Base-by-base conservation (phyloP, 306 rosid species). In the Fagus sylvatica region DNA sequence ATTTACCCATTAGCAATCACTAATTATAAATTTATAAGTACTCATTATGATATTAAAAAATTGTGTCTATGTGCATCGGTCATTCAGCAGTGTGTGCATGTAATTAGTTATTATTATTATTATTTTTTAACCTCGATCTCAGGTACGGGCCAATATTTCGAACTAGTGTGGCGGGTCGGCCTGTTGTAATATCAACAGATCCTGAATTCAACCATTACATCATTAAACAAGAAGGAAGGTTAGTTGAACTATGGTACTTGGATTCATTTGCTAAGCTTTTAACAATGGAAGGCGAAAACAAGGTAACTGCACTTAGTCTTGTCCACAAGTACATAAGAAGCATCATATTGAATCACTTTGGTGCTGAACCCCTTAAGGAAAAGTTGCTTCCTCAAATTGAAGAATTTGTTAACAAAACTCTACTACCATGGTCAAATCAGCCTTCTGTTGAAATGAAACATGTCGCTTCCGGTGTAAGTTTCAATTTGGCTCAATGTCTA, bases 121-220 rank as follows among this genome's bases (percentile, higher is more conserved):
- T 0, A 3, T 13, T 69, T 30, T 12, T 54, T 62, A 41, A 7
- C 16, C 19, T 41, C 33, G 28, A 22, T 59, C 62, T 7, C 75
- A 86, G 89, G 72, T 86, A 83, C 49, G 90, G 90, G 2, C 39
- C 82, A 4, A 78, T 86, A 11, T 86, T 86, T 64, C 40, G 75
- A 11, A 86, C 90, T 4, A 84, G 82, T 32, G 8, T 86, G 16
- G 53, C 43, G 10, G 84, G 84, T 68, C 62, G 70, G 32, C 78
- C 84, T 7, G 74, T 75, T 1, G 59, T 86, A 0, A 48, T 86
- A 5, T 78, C 90, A 5, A 81, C 82, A 0, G 84, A 86, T 64
- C 81, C 82, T 0, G 85, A 83, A 13, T 53, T 80, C 62, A 86
- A 86, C 43, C 71, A 37, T 41, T 78, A 43, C 66, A 59, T 80